Percentiles rank a stretch among this genome's conserved stretches.
Evolutionary conservation across 192 early-diverging fungal genomes (phyloP).

Genomic region (Coemansia sp.): DNA sequence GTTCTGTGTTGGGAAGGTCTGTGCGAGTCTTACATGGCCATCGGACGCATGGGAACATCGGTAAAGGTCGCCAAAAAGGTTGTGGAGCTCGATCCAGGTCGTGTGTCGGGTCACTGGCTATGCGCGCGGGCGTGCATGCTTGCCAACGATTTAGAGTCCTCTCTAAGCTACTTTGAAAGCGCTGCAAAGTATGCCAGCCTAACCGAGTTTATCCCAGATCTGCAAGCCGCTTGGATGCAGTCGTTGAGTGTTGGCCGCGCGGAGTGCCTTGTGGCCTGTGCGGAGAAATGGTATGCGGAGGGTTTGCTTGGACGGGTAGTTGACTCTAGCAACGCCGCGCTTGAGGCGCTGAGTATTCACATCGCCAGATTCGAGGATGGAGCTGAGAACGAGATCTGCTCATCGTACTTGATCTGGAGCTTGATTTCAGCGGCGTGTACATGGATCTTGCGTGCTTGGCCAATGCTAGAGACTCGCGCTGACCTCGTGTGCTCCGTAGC

Average conservation of each 20-base stretch:
- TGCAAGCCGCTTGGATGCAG: constrained; percentile 19
- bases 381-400: constrained; percentile 16
- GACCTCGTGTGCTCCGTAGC: not conserved
- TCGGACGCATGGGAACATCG: constrained; percentile 57
- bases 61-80: constrained; percentile 68
- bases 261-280: constrained; percentile 35
- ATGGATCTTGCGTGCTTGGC: constrained; percentile 21
- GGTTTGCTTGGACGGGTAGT: constrained; percentile 70
- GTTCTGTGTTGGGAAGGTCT: constrained; percentile 76
- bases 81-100: constrained; percentile 63
- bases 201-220: constrained; percentile 2
- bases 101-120: constrained; percentile 43
- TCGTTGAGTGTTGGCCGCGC: constrained; percentile 23
- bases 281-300: constrained; percentile 32
- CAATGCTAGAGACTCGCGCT: constrained; percentile 14
- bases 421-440: constrained; percentile 61
- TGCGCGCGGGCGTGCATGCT: constrained; percentile 26
- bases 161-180: constrained; percentile 20
- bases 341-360: constrained; percentile 17
- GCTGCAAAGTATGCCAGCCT: constrained; percentile 9
- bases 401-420: constrained; percentile 62
- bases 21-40: constrained; percentile 71
- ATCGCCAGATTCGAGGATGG: constrained; percentile 7
- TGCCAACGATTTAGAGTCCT: constrained; percentile 15
- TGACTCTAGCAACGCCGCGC: constrained; percentile 57